Percentiles rank a stretch among this genome's conserved stretches.
Conservation (phyloP, 768 basidiomycete species). For the Suillus cothurnatus region DNA sequence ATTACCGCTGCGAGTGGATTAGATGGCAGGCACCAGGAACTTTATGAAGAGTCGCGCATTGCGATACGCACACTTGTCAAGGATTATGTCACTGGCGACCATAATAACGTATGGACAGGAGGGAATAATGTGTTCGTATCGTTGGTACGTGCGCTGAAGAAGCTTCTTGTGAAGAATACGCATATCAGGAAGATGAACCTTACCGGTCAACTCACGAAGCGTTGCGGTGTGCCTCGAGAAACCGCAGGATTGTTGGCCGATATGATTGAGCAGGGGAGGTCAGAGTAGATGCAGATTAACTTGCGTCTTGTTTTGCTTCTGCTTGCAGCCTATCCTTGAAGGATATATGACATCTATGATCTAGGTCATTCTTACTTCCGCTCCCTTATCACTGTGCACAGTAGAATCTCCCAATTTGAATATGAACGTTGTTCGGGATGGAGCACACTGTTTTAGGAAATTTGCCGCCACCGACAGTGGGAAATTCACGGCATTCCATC, state of each 20-base stretch:
- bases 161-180: not conserved
- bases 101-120: no score
- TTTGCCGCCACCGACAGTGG: conserved; percentile 3
- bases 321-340: not conserved
- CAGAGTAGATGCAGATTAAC: not conserved
- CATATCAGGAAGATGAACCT: not conserved
- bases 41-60: no score
- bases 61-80: no score
- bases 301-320: not conserved
- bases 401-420: not conserved
- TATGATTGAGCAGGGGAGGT: conserved; percentile 22
- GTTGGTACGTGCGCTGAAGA: no score
- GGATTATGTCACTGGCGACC: no score
- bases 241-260: conserved; percentile 25
- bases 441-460: not conserved
- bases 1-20: no score
- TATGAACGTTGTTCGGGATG: not conserved
- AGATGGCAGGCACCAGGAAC: no score
- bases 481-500: conserved; percentile 2
- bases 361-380: not conserved
- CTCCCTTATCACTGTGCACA: not conserved
- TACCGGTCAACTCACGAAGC: not conserved
- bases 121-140: no score
- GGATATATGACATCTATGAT: not conserved
- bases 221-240: conserved; percentile 22